Evolutionary conservation across 2,329 filamentous ascomycete species (phyloP).

Genomic region (Hypoxylon sp.): DNA sequence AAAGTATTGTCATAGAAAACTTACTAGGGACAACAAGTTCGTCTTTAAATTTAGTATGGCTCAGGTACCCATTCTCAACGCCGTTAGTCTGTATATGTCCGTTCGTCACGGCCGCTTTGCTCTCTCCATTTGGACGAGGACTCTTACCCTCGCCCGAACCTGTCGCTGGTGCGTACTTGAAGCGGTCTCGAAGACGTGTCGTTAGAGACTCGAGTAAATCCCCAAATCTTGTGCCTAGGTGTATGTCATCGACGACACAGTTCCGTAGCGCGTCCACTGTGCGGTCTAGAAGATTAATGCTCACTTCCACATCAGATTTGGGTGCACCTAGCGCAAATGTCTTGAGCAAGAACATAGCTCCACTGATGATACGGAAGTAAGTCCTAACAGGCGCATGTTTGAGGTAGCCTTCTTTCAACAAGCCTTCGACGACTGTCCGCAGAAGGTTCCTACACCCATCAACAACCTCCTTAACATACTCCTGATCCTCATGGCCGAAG

Average conservation of each 20-base stretch:
- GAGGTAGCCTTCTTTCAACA: constrained; percentile 81
- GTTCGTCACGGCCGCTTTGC: constrained; percentile 46
- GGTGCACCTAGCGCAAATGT: constrained; percentile 87
- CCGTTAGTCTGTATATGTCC: constrained; percentile 53
- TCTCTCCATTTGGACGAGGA: constrained; percentile 56
- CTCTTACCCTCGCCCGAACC: constrained; percentile 60
- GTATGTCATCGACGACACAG: constrained; percentile 87
- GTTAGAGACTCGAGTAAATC: constrained; percentile 86
- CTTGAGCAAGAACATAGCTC: constrained; percentile 87
- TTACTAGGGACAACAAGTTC: constrained; percentile 52
- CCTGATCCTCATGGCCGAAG: constrained; percentile 76
- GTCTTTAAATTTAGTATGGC: constrained; percentile 51
- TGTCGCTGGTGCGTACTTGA: constrained; percentile 74
- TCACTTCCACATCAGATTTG: constrained; percentile 82
- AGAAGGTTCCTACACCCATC: constrained; percentile 84
- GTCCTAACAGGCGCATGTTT: constrained; percentile 87
- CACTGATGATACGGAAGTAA: constrained; percentile 88
- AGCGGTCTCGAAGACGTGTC: constrained; percentile 79
- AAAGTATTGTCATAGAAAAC: constrained; percentile 23
- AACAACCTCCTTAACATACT: constrained; percentile 82
- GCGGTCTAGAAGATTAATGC: constrained; percentile 80
- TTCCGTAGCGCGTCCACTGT: constrained; percentile 81
- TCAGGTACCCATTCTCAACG: constrained; percentile 49
- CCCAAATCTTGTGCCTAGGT: constrained; percentile 86
- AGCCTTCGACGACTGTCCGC: constrained; percentile 80